phyloP scores from a whole-genome alignment of 306 rosid species.

The Arachis stenosperma region DNA sequence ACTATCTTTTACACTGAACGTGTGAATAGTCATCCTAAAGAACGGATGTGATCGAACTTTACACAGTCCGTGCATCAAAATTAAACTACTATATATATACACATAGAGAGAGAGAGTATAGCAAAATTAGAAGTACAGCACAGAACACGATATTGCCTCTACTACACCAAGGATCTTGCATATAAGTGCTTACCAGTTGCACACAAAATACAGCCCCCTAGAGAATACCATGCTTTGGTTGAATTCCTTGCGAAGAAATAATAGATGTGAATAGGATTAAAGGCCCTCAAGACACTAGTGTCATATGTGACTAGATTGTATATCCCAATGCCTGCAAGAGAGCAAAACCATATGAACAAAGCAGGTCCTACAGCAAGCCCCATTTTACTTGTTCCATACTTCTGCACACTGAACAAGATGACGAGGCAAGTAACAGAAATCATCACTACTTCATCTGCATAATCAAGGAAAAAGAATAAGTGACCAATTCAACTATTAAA shows the following conservation, averaged over 20 bases:
- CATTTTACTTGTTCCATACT: constrained; percentile 96
- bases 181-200: constrained; percentile 71
- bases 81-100: not conserved
- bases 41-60: too few species aligned
- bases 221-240: constrained; percentile 91
- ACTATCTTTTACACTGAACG: too few species aligned
- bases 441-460: constrained; percentile 88
- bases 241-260: constrained; percentile 90
- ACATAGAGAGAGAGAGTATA: constrained; percentile 20
- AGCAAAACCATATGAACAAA: constrained; percentile 88
- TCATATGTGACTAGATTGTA: constrained; percentile 87
- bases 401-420: constrained; percentile 90
- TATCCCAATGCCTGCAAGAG: constrained; percentile 77
- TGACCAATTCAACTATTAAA: constrained; percentile 28
- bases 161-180: constrained; percentile 32
- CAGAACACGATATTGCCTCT: constrained; percentile 31
- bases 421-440: constrained; percentile 88
- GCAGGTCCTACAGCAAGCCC: constrained; percentile 98
- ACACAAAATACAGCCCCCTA: constrained; percentile 94
- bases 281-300: constrained; percentile 80
- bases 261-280: constrained; percentile 87
- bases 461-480: constrained; percentile 36
- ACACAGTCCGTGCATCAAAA: too few species aligned
- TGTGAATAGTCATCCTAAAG: too few species aligned
- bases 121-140: constrained; percentile 35